Percentiles rank a stretch among this genome's conserved stretches.
Evolutionary conservation across 345 rosid genomes (phyloP).

Genomic region (Aquilaria malaccensis): DNA sequence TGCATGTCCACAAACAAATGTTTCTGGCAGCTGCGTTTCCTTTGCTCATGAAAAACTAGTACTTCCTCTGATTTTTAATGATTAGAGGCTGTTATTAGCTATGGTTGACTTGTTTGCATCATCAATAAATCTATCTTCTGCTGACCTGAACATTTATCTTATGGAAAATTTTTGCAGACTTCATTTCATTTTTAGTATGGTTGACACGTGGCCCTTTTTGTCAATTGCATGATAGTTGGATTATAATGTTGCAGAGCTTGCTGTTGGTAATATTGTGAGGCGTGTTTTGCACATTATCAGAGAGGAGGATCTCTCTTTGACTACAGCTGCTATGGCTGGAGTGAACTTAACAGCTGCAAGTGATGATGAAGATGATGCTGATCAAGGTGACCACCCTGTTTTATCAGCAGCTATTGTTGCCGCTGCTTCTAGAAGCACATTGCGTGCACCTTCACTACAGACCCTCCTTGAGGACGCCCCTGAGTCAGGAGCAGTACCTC

Average conservation of each 20-base stretch:
- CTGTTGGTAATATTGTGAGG: constrained; percentile 94
- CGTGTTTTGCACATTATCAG: constrained; percentile 91
- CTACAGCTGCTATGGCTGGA: constrained; percentile 73
- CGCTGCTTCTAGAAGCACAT: constrained; percentile 87
- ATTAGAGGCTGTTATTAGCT: too few species aligned
- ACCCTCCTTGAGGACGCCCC: constrained; percentile 80
- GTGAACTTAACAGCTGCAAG: constrained; percentile 63
- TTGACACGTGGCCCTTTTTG: constrained; percentile 12
- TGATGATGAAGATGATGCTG: constrained; percentile 64
- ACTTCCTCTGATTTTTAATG: too few species aligned
- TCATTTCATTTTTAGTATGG: not conserved
- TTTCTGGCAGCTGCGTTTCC: too few species aligned
- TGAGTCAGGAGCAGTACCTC: constrained; percentile 58
- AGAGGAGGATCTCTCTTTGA: constrained; percentile 85
- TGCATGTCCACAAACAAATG: too few species aligned
- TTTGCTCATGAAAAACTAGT: too few species aligned
- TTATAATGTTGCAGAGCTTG: constrained; percentile 70
- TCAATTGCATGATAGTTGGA: not conserved
- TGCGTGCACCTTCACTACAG: constrained; percentile 94
- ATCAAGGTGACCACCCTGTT: constrained; percentile 46
- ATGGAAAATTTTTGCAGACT: too few species aligned
- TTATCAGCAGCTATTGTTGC: constrained; percentile 89
- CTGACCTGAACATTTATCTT: not conserved
- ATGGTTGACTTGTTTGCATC: not conserved
- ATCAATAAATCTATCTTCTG: not conserved